These are phyloP conservation scores for Tetrahymena malaccensis DNA, from an alignment of 73 alveolate genomes.

Conservation along the genomic window DNA sequence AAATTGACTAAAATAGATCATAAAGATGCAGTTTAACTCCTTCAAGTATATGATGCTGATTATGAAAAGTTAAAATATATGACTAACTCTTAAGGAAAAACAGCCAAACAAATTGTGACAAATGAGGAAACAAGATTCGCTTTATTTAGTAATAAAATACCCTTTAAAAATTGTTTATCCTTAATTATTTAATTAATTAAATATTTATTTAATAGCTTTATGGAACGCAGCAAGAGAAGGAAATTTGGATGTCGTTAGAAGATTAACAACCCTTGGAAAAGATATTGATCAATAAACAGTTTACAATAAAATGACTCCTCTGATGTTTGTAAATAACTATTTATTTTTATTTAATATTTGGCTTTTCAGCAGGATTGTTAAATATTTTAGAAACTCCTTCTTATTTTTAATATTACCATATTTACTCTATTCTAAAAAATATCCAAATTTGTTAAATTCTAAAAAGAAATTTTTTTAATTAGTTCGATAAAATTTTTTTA, in stretches of 20 bases:
- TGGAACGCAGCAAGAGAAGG: conserved; percentile 71
- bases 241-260: conserved; percentile 50
- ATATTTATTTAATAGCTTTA: conserved; percentile 7
- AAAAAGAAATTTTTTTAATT: too few species aligned
- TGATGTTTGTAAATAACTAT: neutral
- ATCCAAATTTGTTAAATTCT: too few species aligned
- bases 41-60: conserved; percentile 16
- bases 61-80: conserved; percentile 27
- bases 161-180: neutral
- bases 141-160: conserved; percentile 21
- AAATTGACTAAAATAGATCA: neutral
- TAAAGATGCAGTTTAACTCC: conserved; percentile 23
- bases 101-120: conserved; percentile 45
- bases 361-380: too few species aligned
- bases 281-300: conserved; percentile 43
- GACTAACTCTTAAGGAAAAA: conserved; percentile 53
- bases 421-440: too few species aligned
- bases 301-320: conserved; percentile 35
- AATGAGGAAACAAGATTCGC: conserved; percentile 61
- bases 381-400: too few species aligned
- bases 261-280: conserved; percentile 44
- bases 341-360: neutral
- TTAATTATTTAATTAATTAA: neutral
- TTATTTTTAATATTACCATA: too few species aligned
- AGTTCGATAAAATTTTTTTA: too few species aligned